Conservation (phyloP, 2,329 filamentous ascomycete species). For the Sarocladiaceae sp. region DNA sequence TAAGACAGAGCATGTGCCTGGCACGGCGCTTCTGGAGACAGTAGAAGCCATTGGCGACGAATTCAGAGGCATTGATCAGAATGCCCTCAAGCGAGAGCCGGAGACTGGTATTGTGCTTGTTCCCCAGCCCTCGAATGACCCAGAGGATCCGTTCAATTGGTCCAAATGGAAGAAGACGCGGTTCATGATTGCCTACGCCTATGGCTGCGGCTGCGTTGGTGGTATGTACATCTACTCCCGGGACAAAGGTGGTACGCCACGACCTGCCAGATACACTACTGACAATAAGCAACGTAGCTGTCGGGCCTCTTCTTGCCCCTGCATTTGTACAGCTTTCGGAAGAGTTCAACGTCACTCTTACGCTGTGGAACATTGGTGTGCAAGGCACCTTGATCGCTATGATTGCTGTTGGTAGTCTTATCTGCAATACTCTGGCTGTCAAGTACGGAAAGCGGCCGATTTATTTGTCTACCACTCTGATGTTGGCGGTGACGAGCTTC, state of each 20-base stretch:
- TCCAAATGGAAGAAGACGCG: conserved; percentile 8
- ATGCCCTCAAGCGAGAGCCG: conserved; percentile 2
- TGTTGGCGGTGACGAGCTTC: conserved; percentile 28
- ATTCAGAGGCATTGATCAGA: background rate
- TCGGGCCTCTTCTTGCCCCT: conserved; percentile 32
- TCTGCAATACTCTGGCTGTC: conserved; percentile 31
- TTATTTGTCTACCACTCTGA: conserved; percentile 27
- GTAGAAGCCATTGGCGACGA: conserved; percentile 1
- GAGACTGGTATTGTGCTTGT: conserved; percentile 19
- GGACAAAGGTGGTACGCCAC: too few relatives aligned
- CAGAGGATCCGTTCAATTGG: conserved; percentile 24
- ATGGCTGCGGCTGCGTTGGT: conserved; percentile 35
- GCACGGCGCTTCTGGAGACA: conserved; percentile 1
- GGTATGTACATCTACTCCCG: conserved; percentile 21
- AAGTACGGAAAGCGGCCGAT: conserved; percentile 33
- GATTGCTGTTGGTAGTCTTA: conserved; percentile 29
- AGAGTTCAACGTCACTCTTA: conserved; percentile 25
- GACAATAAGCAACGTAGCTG: conserved; percentile 20
- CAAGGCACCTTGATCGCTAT: conserved; percentile 30
- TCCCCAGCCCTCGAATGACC: conserved; percentile 19
- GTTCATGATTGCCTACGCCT: conserved; percentile 33
- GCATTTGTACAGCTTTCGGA: conserved; percentile 29
- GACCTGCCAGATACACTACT: background rate
- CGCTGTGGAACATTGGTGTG: conserved; percentile 20
- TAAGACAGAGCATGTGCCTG: conserved; percentile 3